Evolutionary conservation across 2,329 filamentous ascomycete species (phyloP).

Genomic region (Lecanosticta acicola): DNA sequence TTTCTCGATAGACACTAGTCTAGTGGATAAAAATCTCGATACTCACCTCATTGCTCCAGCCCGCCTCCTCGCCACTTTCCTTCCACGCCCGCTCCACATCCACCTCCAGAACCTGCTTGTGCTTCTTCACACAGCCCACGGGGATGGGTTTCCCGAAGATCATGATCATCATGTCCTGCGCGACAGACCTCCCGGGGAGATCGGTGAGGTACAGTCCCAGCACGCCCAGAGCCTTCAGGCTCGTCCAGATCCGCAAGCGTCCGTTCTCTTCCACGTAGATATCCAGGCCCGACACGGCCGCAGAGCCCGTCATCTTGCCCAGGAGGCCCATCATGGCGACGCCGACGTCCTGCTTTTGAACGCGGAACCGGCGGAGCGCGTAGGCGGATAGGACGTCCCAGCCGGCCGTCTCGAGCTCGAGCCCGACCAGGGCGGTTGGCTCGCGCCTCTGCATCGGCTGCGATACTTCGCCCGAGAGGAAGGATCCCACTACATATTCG

Average conservation of each 20-base stretch:
- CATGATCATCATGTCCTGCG: conserved; percentile 40
- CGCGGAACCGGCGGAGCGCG: conserved; percentile 54
- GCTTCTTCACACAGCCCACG: conserved; percentile 52
- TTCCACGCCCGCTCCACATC: conserved; percentile 74
- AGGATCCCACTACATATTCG: conserved; percentile 67
- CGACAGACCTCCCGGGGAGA: conserved; percentile 48
- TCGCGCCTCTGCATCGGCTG: conserved; percentile 37
- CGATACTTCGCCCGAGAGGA: conserved; percentile 61
- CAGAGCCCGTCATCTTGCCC: conserved; percentile 84
- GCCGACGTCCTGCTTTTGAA: conserved; percentile 39
- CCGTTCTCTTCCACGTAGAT: conserved; percentile 56
- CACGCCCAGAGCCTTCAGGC: conserved; percentile 72
- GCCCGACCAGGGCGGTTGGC: conserved; percentile 49
- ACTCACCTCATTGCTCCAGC: conserved; percentile 75
- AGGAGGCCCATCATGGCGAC: conserved; percentile 72
- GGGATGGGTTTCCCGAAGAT: conserved; percentile 69
- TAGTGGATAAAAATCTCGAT: conserved; percentile 54
- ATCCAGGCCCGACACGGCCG: conserved; percentile 63
- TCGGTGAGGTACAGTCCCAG: conserved; percentile 74
- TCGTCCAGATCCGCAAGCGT: conserved; percentile 59
- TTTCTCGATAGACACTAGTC: no score
- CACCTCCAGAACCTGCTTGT: conserved; percentile 60
- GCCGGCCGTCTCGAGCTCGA: conserved; percentile 59
- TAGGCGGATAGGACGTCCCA: conserved; percentile 57
- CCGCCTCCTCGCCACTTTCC: conserved; percentile 61